A percentile compares a stretch with the other conserved stretches of the same genome.
phyloP scores from a whole-genome alignment of 2,329 filamentous ascomycete genomes.

The Cercospora zeae-maydis region DNA sequence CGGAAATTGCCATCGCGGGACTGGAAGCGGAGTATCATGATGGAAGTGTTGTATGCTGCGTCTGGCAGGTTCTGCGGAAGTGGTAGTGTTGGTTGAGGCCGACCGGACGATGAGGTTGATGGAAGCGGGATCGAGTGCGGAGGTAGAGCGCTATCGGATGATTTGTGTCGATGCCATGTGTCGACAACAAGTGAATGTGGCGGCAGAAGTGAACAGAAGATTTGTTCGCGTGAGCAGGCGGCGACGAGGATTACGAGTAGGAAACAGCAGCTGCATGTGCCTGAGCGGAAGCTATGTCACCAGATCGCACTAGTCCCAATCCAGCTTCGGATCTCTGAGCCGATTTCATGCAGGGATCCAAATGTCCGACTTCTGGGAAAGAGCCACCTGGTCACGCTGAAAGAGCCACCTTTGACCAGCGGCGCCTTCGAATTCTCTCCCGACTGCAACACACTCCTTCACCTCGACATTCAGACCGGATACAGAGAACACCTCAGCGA shows the following conservation, averaged over 20 bases:
- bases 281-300: constrained; percentile 2
- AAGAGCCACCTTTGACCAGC: neutral
- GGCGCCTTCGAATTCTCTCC: neutral
- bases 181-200: neutral
- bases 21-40: constrained; percentile 81
- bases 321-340: constrained; percentile 7
- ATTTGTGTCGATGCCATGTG: constrained; percentile 6
- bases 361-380: constrained; percentile 4
- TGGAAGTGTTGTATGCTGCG: constrained; percentile 28
- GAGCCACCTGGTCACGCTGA: constrained; percentile 8
- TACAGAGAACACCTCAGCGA: neutral
- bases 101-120: constrained; percentile 5
- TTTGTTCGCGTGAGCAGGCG: constrained; percentile 1
- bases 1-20: constrained; percentile 92
- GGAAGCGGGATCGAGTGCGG: neutral
- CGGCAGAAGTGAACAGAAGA: constrained; percentile 2
- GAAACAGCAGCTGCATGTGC: neutral
- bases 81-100: constrained; percentile 6
- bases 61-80: neutral
- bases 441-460: constrained; percentile 12
- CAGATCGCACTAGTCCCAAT: neutral
- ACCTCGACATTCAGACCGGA: neutral
- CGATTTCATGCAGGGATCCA: constrained; percentile 5
- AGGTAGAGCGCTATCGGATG: neutral
- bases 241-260: constrained; percentile 9